These are phyloP conservation scores for Cornus kousa DNA, from an alignment of 148 eudicot genomes.

Conservation along the genomic window DNA sequence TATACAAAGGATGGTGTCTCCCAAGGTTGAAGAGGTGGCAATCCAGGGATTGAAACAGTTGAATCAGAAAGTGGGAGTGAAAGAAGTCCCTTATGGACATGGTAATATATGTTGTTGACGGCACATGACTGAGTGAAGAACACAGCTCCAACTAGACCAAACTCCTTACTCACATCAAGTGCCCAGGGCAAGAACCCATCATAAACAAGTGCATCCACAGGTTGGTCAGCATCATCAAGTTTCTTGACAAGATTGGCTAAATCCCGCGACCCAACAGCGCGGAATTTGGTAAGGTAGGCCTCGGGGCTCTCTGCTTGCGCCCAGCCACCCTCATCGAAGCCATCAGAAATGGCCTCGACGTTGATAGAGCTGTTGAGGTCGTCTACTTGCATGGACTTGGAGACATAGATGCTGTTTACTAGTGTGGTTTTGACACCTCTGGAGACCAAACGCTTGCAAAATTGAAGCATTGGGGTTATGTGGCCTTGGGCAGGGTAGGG, in stretches of 20 bases:
- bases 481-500: constrained; percentile 72
- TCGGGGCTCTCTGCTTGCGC: constrained; percentile 25
- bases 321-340: constrained; percentile 45
- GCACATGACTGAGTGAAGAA: constrained; percentile 60
- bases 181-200: constrained; percentile 63
- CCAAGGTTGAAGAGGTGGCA: constrained; percentile 31
- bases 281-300: constrained; percentile 33
- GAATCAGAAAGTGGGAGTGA: constrained; percentile 20
- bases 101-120: constrained; percentile 55
- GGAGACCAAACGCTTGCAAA: constrained; percentile 47
- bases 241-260: constrained; percentile 32
- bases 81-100: constrained; percentile 41
- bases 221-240: constrained; percentile 19
- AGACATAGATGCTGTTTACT: constrained; percentile 26
- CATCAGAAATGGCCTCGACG: constrained; percentile 43
- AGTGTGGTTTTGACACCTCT: constrained; percentile 48
- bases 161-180: constrained; percentile 42
- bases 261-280: constrained; percentile 24
- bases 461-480: constrained; percentile 59
- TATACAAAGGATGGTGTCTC: constrained; percentile 40
- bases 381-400: constrained; percentile 28
- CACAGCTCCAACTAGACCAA: constrained; percentile 36
- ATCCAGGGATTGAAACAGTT: constrained; percentile 40
- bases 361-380: constrained; percentile 20
- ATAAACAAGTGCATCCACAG: constrained; percentile 41